Conservation (phyloP, 768 basidiomycete genomes). For the Tricholoma matsutake region DNA sequence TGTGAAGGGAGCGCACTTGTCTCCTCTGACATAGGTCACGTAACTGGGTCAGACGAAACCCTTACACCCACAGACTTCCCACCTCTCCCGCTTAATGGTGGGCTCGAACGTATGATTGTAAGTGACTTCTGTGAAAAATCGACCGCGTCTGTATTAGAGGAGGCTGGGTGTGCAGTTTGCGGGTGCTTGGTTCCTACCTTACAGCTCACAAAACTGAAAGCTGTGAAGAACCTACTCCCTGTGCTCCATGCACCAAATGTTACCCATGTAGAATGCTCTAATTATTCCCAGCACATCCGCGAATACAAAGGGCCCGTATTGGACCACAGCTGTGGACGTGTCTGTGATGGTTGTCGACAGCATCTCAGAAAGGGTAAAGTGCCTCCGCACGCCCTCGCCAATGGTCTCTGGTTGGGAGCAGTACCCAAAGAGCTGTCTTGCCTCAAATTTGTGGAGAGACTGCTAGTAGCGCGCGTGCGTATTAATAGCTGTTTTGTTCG, state of each 20-base stretch:
- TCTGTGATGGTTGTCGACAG: neutral
- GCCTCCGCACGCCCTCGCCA: neutral
- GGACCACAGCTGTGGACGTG: neutral
- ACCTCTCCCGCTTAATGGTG: neutral
- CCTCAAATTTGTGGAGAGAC: slow-evolving; percentile 29
- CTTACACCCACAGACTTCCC: neutral
- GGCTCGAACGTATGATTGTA: neutral
- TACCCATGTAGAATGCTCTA: neutral
- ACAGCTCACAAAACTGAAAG: neutral
- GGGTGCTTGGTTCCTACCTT: neutral
- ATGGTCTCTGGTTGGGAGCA: slow-evolving; percentile 16
- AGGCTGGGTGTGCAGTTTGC: neutral
- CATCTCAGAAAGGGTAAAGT: neutral
- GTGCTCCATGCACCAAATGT: neutral
- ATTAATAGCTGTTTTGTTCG: no score
- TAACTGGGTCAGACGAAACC: neutral
- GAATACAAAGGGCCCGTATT: neutral
- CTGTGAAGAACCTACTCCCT: neutral
- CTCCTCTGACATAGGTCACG: neutral
- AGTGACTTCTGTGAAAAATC: neutral
- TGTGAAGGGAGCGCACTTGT: neutral
- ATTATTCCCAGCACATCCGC: neutral
- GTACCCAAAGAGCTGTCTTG: slow-evolving; percentile 20
- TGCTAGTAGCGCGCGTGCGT: slow-evolving; percentile 24
- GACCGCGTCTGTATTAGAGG: neutral